Evolutionary conservation across 441 rosid species (phyloP), one percentile per base, ranked within the genome.

Genomic region (Bruguiera hainesii): DNA sequence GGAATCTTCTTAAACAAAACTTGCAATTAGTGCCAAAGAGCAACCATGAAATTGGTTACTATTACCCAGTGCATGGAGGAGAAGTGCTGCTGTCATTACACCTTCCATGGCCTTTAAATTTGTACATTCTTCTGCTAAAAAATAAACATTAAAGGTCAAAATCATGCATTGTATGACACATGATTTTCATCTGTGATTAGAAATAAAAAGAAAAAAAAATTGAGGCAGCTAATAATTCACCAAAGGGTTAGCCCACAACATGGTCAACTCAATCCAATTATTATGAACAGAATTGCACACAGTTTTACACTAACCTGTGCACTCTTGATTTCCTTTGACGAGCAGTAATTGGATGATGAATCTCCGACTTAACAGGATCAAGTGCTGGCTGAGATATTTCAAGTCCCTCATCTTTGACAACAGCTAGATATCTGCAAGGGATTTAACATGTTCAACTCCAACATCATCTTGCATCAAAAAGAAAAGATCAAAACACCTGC

Each of bases 311-410:
- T 31, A 66, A 87, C 96, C 90, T 85, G 78, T 93, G 98, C 39
- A 86, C 75, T 61, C 67, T 85, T 28, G 81, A 79, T 16, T 81
- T 84, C 35, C 75, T 75, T 55, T 50, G 71, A 50, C 91, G 96
- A 53, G 84, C 83, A 21, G 98, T 93, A 63, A 93, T 85, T 53
- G 67, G 89, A 76, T 87, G 90, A 63, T 91, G 96, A 51, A 93
- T 67, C 30, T 79, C 82, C 20, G 95, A 91, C 68, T 80, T 77
- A 23, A 66, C 58, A n/a, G 86, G 83, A 81, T 85, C 97, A 71
- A 93, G 90, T 20, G 91, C 96, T 61, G 97, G 98, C 72, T 93
- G 97, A 18, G 97, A 93, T 83, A 93, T 84, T 77, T 90, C 90
- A 56, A 93, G 94, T 53, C 94, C 88, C 78, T 93, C 96, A 9